Base-by-base conservation (phyloP, 768 basidiomycete species). In the Boletellus ananiceps region DNA sequence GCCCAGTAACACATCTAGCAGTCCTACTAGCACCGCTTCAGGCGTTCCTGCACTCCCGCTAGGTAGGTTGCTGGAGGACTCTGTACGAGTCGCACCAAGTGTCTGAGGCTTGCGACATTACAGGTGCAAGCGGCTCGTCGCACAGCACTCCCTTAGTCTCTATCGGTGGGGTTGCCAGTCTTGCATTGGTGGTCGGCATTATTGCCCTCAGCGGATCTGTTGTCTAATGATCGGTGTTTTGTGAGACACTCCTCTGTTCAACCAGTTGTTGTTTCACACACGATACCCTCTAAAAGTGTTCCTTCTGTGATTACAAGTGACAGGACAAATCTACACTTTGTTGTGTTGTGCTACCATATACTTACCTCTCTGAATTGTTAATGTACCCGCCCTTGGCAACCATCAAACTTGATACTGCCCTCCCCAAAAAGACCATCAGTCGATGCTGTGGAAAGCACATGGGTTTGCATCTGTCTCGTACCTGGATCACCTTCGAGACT, bases 401-500 rank as follows among this genome's bases (percentile, higher is more conserved):
- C 33, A 44, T 68, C 52, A 68, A 19, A 44, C 16, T n/a, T 55
- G 44, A 8, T 56, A 57, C 50, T 58, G 33, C 4, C 25, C 19
- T n/a, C n/a, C 19, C 19, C 1, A 19, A 46, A 19, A 33, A 27
- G n/a, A 40, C n/a, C 42, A 36, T 50, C 8, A 51, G 6, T 25
- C 6, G 23, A 46, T 25, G 16, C 9, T 13, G 16, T 35, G 32
- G 16, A 23, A 2, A 19, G 5, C 34, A 18, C 19, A 21, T 8
- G 21, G 14, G 29, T 9, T 7, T n/a, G 25, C 13, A 33, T 25
- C 21, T 16, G 5, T 34, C 14, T 19, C 62, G 31, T 40, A 52
- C 65, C 60, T 60, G 47, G 2, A 65, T 39, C 6, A 53, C 21
- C 35, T 25, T 54, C 0, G 65, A 67, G n/a, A 18, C 23, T 0